Percentiles rank a stretch among this genome's conserved stretches.
These are phyloP conservation scores for Gymnopilus junonius DNA, from an alignment of 768 basidiomycete genomes.

Conservation along the genomic window DNA sequence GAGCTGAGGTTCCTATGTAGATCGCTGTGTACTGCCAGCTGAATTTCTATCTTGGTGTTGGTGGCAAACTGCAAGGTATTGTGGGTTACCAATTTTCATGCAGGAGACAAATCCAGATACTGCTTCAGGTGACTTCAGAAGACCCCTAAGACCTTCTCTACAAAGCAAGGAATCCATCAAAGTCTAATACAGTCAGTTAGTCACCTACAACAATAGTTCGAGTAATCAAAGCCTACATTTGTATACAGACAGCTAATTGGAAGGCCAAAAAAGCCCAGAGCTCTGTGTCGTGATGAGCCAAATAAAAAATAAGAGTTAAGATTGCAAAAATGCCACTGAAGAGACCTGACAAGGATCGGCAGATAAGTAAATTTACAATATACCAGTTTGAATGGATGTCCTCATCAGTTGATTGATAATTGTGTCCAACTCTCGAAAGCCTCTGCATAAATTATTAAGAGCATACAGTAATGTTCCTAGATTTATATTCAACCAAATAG, in stretches of 20 bases:
- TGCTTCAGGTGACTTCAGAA: background rate
- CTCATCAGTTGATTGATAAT: slow-evolving; percentile 51
- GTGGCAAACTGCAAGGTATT: background rate
- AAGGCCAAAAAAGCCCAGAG: slow-evolving; percentile 29
- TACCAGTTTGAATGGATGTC: slow-evolving; percentile 52
- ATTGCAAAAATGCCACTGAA: slow-evolving; percentile 51
- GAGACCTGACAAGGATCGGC: slow-evolving; percentile 4
- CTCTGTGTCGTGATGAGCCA: slow-evolving; percentile 31
- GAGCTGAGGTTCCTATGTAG: background rate
- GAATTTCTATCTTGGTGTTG: background rate
- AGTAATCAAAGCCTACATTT: slow-evolving; percentile 37
- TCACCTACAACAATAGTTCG: background rate
- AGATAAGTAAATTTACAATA: slow-evolving; percentile 12
- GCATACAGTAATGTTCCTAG: slow-evolving; percentile 24
- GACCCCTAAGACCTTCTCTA: slow-evolving; percentile 12
- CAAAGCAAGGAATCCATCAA: slow-evolving; percentile 41
- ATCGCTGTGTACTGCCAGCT: background rate
- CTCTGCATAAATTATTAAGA: slow-evolving; percentile 45
- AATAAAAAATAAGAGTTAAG: slow-evolving; percentile 44
- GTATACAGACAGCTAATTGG: slow-evolving; percentile 42
- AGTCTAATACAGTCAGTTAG: slow-evolving; percentile 32
- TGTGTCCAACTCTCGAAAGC: slow-evolving; percentile 49
- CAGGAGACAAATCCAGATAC: background rate
- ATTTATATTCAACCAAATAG: background rate
- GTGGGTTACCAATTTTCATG: background rate